Percentiles rank a stretch among this genome's conserved stretches.
phyloP scores from a whole-genome alignment of 2,329 filamentous ascomycete genomes.

The Ophiostoma pallidulum region DNA sequence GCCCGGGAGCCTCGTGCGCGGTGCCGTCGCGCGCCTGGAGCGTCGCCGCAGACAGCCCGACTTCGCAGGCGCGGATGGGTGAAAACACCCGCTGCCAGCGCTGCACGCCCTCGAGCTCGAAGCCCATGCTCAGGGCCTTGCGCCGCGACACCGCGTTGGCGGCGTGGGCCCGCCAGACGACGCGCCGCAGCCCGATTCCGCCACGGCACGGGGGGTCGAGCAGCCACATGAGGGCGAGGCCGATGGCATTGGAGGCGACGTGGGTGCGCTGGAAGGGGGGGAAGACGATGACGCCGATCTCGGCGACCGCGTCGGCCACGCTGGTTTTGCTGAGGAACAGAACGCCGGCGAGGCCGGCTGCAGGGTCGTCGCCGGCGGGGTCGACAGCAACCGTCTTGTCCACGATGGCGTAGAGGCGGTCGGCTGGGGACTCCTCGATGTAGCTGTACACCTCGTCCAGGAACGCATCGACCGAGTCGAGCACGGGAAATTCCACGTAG shows the following conservation, averaged over 20 bases:
- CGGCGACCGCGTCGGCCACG: neutral
- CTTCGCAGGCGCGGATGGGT: neutral
- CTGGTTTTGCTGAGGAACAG: neutral
- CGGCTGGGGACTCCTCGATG: neutral
- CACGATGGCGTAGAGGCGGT: conserved; percentile 2
- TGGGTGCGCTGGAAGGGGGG: conserved; percentile 7
- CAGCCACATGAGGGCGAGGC: neutral
- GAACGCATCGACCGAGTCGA: neutral
- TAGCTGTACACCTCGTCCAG: conserved; percentile 1
- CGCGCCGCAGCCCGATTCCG: conserved; percentile 7
- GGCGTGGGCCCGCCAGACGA: conserved; percentile 3
- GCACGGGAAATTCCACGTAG: neutral
- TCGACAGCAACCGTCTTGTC: neutral
- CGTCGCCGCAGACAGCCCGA: neutral
- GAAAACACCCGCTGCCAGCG: neutral
- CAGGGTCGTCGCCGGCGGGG: neutral
- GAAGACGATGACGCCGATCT: conserved; percentile 7
- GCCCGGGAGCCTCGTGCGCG: conserved; percentile 1
- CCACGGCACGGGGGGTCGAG: conserved; percentile 3
- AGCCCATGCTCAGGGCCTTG: conserved; percentile 2
- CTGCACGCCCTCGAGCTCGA: conserved; percentile 5
- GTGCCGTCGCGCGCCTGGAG: conserved; percentile 2
- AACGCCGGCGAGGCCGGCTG: neutral
- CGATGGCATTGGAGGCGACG: conserved; percentile 7
- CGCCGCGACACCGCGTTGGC: conserved; percentile 2